Evolutionary conservation across 768 basidiomycete species (phyloP), one percentile per base, ranked within the genome.

Genomic region (Lyophyllum semitale): DNA sequence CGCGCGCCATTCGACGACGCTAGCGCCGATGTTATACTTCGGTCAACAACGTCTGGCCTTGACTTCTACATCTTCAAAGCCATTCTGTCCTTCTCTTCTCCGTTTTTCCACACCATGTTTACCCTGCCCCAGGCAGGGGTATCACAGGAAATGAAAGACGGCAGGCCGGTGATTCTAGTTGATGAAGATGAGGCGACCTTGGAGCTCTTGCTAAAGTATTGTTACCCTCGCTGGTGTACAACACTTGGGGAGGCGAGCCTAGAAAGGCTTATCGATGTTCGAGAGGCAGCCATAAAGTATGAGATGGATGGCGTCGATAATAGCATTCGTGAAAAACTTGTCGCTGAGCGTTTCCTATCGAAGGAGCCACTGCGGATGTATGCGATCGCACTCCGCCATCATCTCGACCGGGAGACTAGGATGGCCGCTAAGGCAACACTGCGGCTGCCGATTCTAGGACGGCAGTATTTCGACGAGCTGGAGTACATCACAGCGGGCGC

Each of bases 401-500:
- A 54, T 7, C 49, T 61, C 11, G 35, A 50, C 27, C 41, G 47
- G 12, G 60, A 64, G 37, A 59, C 59, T 2, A 57, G 47, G 8
- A 22, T 59, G 20, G 66, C 64, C 22, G 66, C 64, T 18, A 52
- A 54, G 37, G 49, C 52, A n/a, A 65, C 59, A 3, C 45, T 68
- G 42, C 53, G 57, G 9, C 38, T 52, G 33, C 64, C 65, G 1
- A 40, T 62, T n/a, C 47, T 62, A 2, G 55, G 55, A 11, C 37
- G 56, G 20, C 25, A 55, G 13, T 73, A 71, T 54, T 65, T 63
- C 15, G 35, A 59, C 1, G 72, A 73, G 56, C 61, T 75, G 32
- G 71, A 69, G 51, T 29, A 60, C 22, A 67, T 74, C 55, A 63
- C 60, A 0, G 73, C 65, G 6, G 69, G 64, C 0, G 61, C 58